phyloP scores from a whole-genome alignment of 2,329 filamentous ascomycete genomes.

The Colletotrichum sansevieriae region DNA sequence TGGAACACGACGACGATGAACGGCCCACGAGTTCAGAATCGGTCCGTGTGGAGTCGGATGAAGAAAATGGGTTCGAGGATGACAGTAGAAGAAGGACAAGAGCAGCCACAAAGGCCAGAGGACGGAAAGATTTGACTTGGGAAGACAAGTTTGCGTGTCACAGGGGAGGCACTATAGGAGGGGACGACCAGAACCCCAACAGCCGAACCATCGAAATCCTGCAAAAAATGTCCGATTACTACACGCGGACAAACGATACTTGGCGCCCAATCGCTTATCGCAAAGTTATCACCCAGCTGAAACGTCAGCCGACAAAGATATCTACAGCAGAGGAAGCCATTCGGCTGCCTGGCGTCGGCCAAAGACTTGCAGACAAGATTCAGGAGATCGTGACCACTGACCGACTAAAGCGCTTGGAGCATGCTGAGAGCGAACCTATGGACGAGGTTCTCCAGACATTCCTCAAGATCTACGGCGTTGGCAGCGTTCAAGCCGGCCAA shows the following conservation, averaged over 20 bases:
- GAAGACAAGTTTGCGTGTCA: conserved; percentile 69
- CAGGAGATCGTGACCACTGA: conserved; percentile 88
- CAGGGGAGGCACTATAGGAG: conserved; percentile 61
- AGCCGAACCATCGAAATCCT: conserved; percentile 80
- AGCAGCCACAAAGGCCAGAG: conserved; percentile 43
- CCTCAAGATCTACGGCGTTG: conserved; percentile 83
- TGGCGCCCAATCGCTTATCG: conserved; percentile 85
- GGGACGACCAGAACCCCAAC: conserved; percentile 74
- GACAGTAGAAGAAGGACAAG: conserved; percentile 46
- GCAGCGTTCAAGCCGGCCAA: conserved; percentile 74
- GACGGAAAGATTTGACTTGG: conserved; percentile 51
- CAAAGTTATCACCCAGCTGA: conserved; percentile 80
- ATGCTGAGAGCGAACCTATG: conserved; percentile 75
- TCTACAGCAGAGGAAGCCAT: conserved; percentile 77
- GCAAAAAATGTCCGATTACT: conserved; percentile 83
- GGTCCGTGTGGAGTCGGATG: conserved; percentile 43
- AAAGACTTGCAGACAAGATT: conserved; percentile 83
- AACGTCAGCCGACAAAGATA: conserved; percentile 74
- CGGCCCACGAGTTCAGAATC: conserved; percentile 38
- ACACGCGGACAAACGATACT: conserved; percentile 78
- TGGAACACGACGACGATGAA: conserved; percentile 65
- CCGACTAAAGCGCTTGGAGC: conserved; percentile 78
- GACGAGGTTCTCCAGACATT: conserved; percentile 77
- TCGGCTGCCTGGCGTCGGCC: conserved; percentile 76
- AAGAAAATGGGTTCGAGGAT: conserved; percentile 45